A percentile compares a stretch with the other conserved stretches of the same genome.
Evolutionary conservation across 2,329 filamentous ascomycete genomes (phyloP).

Genomic region (Colletotrichum endophyticum): DNA sequence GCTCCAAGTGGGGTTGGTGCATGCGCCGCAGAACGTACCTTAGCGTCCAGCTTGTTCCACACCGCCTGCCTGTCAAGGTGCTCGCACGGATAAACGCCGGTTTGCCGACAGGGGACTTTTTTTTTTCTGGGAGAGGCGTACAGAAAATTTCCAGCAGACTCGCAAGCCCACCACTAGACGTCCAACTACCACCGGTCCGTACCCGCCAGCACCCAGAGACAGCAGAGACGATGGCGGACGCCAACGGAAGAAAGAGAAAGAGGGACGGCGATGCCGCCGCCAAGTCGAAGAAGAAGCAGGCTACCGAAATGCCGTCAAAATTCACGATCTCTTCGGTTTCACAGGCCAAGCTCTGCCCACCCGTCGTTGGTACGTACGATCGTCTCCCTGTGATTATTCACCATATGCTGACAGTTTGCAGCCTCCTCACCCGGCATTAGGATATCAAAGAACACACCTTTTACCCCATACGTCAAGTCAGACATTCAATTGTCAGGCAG

Average conservation of each 20-base stretch:
- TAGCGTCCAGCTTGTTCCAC: background rate
- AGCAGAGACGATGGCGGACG: slow-evolving; percentile 40
- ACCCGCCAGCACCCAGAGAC: background rate
- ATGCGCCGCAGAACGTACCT: background rate
- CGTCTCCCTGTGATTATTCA: background rate
- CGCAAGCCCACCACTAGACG: slow-evolving; percentile 1
- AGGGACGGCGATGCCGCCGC: slow-evolving; percentile 44
- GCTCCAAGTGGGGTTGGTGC: background rate
- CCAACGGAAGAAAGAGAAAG: slow-evolving; percentile 59
- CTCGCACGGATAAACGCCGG: background rate
- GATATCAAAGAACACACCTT: slow-evolving; percentile 40
- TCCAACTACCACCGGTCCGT: background rate
- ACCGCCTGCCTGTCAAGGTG: background rate
- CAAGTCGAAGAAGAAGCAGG: slow-evolving; percentile 56
- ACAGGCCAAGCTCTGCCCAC: slow-evolving; percentile 51
- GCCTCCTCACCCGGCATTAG: slow-evolving; percentile 38
- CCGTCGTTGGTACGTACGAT: slow-evolving; percentile 59
- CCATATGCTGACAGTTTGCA: slow-evolving; percentile 11
- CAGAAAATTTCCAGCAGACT: slow-evolving; percentile 22
- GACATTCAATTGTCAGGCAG: slow-evolving; percentile 37
- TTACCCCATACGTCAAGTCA: slow-evolving; percentile 53
- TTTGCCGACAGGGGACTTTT: slow-evolving; percentile 7
- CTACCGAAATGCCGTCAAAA: slow-evolving; percentile 33
- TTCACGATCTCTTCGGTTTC: slow-evolving; percentile 53
- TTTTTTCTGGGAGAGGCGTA: background rate